phyloP scores from a whole-genome alignment of 106 monocot genomes.

The Posidonia australis region DNA sequence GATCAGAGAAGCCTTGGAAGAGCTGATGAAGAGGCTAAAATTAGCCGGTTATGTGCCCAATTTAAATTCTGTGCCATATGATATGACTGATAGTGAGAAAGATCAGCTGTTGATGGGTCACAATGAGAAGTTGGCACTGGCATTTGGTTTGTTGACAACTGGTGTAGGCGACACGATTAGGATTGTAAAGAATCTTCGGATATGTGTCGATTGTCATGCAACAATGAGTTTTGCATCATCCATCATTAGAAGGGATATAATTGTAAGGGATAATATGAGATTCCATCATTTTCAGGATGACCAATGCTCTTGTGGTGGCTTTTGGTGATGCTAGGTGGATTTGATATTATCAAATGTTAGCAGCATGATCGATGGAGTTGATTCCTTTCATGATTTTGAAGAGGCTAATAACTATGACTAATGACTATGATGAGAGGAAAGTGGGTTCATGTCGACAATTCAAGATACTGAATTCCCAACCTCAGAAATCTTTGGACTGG shows the following conservation, averaged over 20 bases:
- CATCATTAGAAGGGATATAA: slow-evolving; percentile 29
- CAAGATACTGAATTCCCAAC: too few relatives aligned
- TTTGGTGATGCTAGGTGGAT: slow-evolving; percentile 26
- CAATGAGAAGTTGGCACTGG: slow-evolving; percentile 65
- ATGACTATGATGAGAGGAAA: too few relatives aligned
- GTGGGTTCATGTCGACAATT: too few relatives aligned
- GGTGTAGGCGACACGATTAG: slow-evolving; percentile 23
- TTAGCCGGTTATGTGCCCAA: slow-evolving; percentile 25
- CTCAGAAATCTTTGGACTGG: too few relatives aligned
- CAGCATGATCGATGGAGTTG: too few relatives aligned
- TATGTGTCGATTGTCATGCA: slow-evolving; percentile 61
- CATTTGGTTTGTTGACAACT: slow-evolving; percentile 45
- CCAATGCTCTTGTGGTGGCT: slow-evolving; percentile 47
- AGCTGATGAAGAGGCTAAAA: slow-evolving; percentile 37
- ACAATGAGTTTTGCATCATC: slow-evolving; percentile 45
- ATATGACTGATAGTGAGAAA: slow-evolving; percentile 44
- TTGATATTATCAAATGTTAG: too few relatives aligned
- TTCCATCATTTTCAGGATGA: slow-evolving; percentile 64
- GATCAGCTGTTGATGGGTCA: slow-evolving; percentile 50
- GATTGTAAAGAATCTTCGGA: slow-evolving; percentile 57
- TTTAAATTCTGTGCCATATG: slow-evolving; percentile 26
- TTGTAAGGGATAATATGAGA: slow-evolving; percentile 55
- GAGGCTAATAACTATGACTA: too few relatives aligned
- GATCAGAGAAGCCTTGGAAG: slow-evolving; percentile 43
- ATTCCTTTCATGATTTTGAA: too few relatives aligned